Percentiles rank a stretch among this genome's conserved stretches.
Conservation (phyloP, 805 yeast species). For the Saccharomyces paradoxus region DNA sequence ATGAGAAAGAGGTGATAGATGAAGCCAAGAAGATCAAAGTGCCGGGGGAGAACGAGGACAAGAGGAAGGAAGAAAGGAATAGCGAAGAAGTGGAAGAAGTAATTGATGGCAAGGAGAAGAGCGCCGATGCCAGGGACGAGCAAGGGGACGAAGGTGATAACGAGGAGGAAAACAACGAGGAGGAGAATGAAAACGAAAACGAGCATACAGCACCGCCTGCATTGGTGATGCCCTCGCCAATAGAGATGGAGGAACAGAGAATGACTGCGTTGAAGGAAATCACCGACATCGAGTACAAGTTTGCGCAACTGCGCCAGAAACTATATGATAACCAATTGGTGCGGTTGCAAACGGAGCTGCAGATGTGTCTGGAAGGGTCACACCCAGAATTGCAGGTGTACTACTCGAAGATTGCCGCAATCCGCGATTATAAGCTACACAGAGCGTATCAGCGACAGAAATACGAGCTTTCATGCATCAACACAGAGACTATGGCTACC, state of each 20-base stretch:
- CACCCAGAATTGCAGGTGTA: conserved; percentile 83
- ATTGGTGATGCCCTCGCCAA: conserved; percentile 15
- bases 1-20: conserved; percentile 13
- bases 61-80: conserved; percentile 5
- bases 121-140: background rate
- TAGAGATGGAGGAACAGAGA: conserved; percentile 25
- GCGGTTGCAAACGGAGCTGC: conserved; percentile 71
- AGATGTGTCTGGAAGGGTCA: conserved; percentile 77
- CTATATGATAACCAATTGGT: conserved; percentile 76
- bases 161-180: conserved; percentile 5
- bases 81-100: background rate
- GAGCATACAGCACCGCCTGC: conserved; percentile 5
- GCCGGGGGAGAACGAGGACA: conserved; percentile 4
- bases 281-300: conserved; percentile 73
- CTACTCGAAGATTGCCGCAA: conserved; percentile 60
- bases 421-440: conserved; percentile 61
- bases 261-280: conserved; percentile 45
- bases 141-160: conserved; percentile 9
- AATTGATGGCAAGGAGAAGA: background rate
- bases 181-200: conserved; percentile 7
- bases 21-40: conserved; percentile 6
- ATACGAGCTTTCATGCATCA: conserved; percentile 69
- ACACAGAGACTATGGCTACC: conserved; percentile 70
- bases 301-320: conserved; percentile 78
- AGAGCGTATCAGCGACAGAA: conserved; percentile 43